These are phyloP conservation scores for Selaginella tamariscina DNA, from an alignment of 75 land plant genomes.

Conservation along the genomic window DNA sequence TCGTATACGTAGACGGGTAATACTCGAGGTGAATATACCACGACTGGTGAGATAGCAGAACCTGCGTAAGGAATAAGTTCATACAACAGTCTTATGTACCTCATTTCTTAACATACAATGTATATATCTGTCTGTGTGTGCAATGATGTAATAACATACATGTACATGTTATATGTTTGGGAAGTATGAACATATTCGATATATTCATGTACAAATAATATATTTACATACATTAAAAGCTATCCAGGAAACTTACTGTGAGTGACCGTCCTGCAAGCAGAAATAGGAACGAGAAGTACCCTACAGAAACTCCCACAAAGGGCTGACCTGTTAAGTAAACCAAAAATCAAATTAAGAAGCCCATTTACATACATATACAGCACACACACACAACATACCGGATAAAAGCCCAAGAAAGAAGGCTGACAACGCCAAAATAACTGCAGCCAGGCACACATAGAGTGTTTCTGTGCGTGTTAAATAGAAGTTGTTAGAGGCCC, in stretches of 20 bases:
- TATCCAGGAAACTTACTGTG: conserved; percentile 51
- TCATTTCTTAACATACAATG: conserved; percentile 9
- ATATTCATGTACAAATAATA: no score
- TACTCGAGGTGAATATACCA: conserved; percentile 95
- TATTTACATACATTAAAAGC: no score
- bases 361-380: no score
- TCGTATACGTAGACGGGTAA: conserved; percentile 99
- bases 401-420: conserved; percentile 77
- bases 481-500: conserved; percentile 98
- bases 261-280: conserved; percentile 92
- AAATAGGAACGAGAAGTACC: conserved; percentile 86
- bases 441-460: conserved; percentile 66
- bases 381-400: conserved; percentile 46
- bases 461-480: conserved; percentile 80
- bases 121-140: neutral
- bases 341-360: neutral
- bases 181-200: no score
- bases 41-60: conserved; percentile 93
- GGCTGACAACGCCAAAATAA: conserved; percentile 88
- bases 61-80: conserved; percentile 36
- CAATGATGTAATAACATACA: conserved; percentile 8
- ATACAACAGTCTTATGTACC: neutral
- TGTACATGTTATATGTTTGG: neutral
- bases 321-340: conserved; percentile 59
- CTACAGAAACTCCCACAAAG: conserved; percentile 96